These are phyloP conservation scores for Auricularia auricula-judae DNA, from an alignment of 768 basidiomycete genomes.

Conservation along the genomic window DNA sequence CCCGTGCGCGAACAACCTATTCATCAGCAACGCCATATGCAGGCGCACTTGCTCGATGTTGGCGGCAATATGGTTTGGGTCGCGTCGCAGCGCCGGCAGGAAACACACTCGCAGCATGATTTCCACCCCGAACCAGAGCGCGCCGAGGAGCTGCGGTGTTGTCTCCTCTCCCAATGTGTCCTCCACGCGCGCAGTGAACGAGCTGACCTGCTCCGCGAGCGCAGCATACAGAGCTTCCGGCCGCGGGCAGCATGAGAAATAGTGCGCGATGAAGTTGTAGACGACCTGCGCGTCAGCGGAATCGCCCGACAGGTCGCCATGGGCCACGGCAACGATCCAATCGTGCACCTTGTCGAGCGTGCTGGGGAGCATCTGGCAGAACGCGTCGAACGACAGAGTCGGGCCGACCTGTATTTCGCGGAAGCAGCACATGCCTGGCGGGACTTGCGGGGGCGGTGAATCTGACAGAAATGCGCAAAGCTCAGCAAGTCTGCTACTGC, in stretches of 20 bases:
- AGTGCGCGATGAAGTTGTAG: not conserved
- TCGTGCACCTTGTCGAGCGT: constrained; percentile 38
- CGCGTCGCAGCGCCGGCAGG: not conserved
- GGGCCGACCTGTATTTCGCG: constrained; percentile 29
- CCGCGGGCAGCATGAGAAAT: not conserved
- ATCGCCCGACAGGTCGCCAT: not conserved
- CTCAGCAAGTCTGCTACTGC: constrained; percentile 48
- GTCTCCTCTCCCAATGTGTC: not conserved
- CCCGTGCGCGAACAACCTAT: constrained; percentile 42
- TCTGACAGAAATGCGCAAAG: constrained; percentile 31
- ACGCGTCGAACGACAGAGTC: constrained; percentile 29
- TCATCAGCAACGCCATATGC: constrained; percentile 28
- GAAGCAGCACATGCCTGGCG: constrained; percentile 24
- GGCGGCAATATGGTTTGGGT: not conserved
- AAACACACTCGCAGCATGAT: constrained; percentile 6
- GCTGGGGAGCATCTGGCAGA: constrained; percentile 26
- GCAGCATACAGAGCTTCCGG: not conserved
- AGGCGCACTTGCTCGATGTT: not conserved
- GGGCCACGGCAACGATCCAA: constrained; percentile 25
- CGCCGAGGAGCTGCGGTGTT: not conserved
- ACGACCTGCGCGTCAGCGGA: not conserved
- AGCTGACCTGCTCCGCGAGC: not conserved
- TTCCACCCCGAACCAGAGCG: constrained; percentile 15
- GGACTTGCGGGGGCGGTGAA: constrained; percentile 15
- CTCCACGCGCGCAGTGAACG: not conserved